These are phyloP conservation scores for Termitomyces sp. DNA, from an alignment of 768 basidiomycete genomes.

Conservation along the genomic window DNA sequence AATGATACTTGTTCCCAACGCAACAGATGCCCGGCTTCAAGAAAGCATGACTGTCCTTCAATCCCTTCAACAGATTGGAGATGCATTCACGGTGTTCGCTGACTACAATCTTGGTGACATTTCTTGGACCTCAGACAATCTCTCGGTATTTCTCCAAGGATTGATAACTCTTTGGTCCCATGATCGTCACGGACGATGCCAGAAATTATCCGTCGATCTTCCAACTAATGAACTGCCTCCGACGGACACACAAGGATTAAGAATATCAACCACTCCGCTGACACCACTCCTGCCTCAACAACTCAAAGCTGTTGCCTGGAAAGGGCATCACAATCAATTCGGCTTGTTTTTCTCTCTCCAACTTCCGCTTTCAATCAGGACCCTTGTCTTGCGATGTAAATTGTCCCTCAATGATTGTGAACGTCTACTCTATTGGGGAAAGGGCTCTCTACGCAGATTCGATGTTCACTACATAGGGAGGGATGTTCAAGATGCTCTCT, in stretches of 20 bases:
- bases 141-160: background rate
- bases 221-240: background rate
- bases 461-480: too few relatives aligned
- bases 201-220: background rate
- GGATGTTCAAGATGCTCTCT: too few relatives aligned
- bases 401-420: background rate
- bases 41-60: too few relatives aligned
- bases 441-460: background rate
- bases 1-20: too few relatives aligned
- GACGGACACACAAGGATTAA: background rate
- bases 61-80: too few relatives aligned
- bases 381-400: background rate
- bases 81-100: background rate
- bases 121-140: background rate
- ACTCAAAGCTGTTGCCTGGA: background rate
- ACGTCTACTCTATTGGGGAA: background rate
- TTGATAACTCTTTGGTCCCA: background rate
- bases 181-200: background rate
- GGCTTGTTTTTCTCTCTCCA: background rate
- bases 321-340: background rate
- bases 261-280: background rate
- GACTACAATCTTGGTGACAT: too few relatives aligned
- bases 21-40: too few relatives aligned
- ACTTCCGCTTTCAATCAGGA: background rate
- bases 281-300: background rate